These are phyloP conservation scores for Bipolaris zeicola DNA, from an alignment of 2,329 filamentous ascomycete genomes.

Conservation along the genomic window DNA sequence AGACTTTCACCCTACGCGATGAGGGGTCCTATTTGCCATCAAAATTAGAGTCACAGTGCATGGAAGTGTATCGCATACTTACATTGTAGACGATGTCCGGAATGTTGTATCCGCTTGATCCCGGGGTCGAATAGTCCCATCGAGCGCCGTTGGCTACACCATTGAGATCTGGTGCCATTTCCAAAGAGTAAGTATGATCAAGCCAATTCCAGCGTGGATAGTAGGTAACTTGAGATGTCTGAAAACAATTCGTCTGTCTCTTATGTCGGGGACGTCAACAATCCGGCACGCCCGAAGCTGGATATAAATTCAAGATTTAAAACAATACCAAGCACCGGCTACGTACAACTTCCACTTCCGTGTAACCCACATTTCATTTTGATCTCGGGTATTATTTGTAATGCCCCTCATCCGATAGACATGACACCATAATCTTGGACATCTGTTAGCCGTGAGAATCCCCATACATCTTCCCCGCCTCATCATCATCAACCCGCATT, in stretches of 20 bases:
- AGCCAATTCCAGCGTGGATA: neutral
- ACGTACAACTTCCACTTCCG: too few species aligned
- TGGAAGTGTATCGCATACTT: neutral
- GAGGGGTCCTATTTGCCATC: constrained; percentile 18
- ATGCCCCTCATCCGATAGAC: too few species aligned
- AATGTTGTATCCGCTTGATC: constrained; percentile 50
- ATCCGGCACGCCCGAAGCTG: too few species aligned
- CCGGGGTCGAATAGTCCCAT: constrained; percentile 53
- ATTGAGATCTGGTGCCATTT: constrained; percentile 54
- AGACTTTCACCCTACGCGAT: constrained; percentile 49
- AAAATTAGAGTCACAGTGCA: neutral
- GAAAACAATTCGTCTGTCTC: neutral
- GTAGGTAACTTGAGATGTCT: neutral
- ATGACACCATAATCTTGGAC: too few species aligned
- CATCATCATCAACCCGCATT: neutral
- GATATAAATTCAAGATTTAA: too few species aligned
- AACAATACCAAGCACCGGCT: too few species aligned
- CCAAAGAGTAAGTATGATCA: neutral
- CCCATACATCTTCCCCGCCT: neutral
- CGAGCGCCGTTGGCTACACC: constrained; percentile 40
- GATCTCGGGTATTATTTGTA: too few species aligned
- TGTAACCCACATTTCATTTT: too few species aligned
- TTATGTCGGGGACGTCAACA: too few species aligned
- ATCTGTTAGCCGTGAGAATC: neutral
- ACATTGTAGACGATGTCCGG: constrained; percentile 48